phyloP scores from a whole-genome alignment of 2,329 filamentous ascomycete species.

The Ophiostoma perfectum region DNA sequence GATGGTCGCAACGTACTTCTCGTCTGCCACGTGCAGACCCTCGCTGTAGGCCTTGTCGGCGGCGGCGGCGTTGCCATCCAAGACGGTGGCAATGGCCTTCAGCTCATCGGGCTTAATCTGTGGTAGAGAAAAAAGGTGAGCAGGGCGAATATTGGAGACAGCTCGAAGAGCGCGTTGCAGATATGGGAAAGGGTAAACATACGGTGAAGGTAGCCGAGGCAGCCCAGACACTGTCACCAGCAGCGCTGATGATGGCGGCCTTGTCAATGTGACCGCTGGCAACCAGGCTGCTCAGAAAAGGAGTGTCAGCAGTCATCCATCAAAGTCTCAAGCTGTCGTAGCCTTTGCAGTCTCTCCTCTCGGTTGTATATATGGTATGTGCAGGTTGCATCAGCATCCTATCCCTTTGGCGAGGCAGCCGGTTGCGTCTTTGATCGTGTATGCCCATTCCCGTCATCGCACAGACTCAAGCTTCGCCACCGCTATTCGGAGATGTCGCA shows the following conservation, averaged over 20 bases:
- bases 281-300: constrained; percentile 58
- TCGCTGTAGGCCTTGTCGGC: constrained; percentile 63
- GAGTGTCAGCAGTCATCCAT: background rate
- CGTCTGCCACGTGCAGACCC: constrained; percentile 69
- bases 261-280: constrained; percentile 74
- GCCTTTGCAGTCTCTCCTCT: background rate
- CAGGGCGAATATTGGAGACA: no score
- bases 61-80: constrained; percentile 42
- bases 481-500: background rate
- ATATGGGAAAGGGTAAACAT: constrained; percentile 31
- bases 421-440: background rate
- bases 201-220: constrained; percentile 66
- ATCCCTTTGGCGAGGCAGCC: background rate
- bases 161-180: no score
- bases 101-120: constrained; percentile 56
- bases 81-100: constrained; percentile 51
- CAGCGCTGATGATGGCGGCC: constrained; percentile 75
- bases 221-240: constrained; percentile 78
- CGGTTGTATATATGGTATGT: background rate
- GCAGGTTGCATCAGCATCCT: background rate
- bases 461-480: background rate
- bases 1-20: constrained; percentile 72
- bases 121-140: constrained; percentile 18
- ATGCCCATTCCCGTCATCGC: background rate
- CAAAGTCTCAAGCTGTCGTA: background rate